These are phyloP conservation scores for Claviceps fusiformis DNA, from an alignment of 2,329 filamentous ascomycete species.

Conservation along the genomic window DNA sequence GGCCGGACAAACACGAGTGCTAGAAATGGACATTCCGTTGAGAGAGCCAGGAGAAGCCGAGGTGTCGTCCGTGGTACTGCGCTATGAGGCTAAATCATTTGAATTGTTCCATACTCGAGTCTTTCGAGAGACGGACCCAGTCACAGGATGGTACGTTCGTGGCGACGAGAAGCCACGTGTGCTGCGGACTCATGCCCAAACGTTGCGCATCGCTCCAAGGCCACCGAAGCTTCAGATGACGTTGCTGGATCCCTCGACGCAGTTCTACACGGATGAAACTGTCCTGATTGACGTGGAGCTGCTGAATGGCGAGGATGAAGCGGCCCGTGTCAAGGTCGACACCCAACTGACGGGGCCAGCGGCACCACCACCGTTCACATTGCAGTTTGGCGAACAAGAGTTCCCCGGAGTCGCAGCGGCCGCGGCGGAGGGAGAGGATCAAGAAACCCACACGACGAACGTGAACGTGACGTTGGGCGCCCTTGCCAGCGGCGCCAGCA, in stretches of 20 bases:
- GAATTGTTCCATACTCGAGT: constrained; percentile 51
- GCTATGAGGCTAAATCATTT: constrained; percentile 52
- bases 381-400: constrained; percentile 23
- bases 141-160: constrained; percentile 37
- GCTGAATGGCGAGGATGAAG: constrained; percentile 70
- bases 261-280: constrained; percentile 77
- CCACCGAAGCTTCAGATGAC: constrained; percentile 81
- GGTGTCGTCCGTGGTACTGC: constrained; percentile 49
- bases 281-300: constrained; percentile 57
- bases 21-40: constrained; percentile 58
- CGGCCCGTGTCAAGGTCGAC: constrained; percentile 58
- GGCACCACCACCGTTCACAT: constrained; percentile 28
- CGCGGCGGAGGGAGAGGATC: constrained; percentile 19
- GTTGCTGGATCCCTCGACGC: constrained; percentile 45
- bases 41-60: constrained; percentile 70
- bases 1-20: constrained; percentile 55
- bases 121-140: constrained; percentile 28
- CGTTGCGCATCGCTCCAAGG: constrained; percentile 66
- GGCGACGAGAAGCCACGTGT: constrained; percentile 30
- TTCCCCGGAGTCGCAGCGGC: constrained; percentile 11
- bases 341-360: constrained; percentile 50
- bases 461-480: constrained; percentile 30
- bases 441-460: constrained; percentile 22
- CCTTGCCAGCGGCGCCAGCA: constrained; percentile 32
- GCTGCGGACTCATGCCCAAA: constrained; percentile 34